phyloP scores from a whole-genome alignment of 306 rosid genomes.

The Cajanus cajan region DNA sequence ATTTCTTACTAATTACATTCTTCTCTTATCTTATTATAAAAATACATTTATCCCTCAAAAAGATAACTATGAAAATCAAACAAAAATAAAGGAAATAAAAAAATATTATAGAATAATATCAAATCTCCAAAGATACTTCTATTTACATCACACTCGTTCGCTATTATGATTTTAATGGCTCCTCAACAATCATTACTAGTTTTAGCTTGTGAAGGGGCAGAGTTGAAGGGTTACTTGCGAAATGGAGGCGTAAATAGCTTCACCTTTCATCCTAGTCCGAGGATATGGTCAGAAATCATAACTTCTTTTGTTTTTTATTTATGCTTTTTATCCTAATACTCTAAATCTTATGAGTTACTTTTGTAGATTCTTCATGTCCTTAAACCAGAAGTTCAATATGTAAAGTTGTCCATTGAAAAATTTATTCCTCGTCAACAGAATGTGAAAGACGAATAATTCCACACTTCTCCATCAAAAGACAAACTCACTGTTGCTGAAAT shows the following conservation, averaged over 20 bases:
- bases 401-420: constrained; percentile 76
- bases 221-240: constrained; percentile 79
- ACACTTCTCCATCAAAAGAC: constrained; percentile 39
- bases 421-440: constrained; percentile 76
- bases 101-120: no score
- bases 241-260: constrained; percentile 92
- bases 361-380: constrained; percentile 71
- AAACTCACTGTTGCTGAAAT: constrained; percentile 61
- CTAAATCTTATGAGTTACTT: constrained; percentile 18
- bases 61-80: no score
- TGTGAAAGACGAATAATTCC: constrained; percentile 48
- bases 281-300: constrained; percentile 74
- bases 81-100: no score
- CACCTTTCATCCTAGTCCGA: constrained; percentile 82
- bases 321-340: constrained; percentile 17
- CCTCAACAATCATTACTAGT: constrained; percentile 80
- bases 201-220: constrained; percentile 96
- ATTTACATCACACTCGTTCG: no score
- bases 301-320: no score
- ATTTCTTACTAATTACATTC: no score
- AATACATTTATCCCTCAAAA: no score
- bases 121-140: no score
- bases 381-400: constrained; percentile 77
- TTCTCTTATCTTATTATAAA: no score
- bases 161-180: constrained; percentile 7